These are phyloP conservation scores for Nemania abortiva DNA, from an alignment of 2,329 filamentous ascomycete genomes.

Conservation along the genomic window DNA sequence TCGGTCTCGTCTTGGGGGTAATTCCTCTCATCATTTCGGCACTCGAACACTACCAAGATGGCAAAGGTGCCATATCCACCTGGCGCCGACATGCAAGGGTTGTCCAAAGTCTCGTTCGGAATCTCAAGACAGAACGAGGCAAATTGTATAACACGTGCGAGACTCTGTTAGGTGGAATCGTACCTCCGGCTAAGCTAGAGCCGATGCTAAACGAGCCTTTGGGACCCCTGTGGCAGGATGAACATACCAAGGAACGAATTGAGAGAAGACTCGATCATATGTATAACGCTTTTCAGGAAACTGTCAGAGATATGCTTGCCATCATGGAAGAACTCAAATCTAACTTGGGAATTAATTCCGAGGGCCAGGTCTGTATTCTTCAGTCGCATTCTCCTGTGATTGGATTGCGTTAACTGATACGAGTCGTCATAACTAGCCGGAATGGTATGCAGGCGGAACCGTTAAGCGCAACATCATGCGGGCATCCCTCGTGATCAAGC, in stretches of 20 bases:
- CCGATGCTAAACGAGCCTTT: constrained; percentile 21
- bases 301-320: constrained; percentile 12
- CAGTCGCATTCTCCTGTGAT: not conserved
- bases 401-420: constrained; percentile 13
- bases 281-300: constrained; percentile 21
- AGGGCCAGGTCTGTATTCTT: constrained; percentile 7
- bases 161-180: constrained; percentile 20
- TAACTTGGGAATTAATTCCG: constrained; percentile 7
- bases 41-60: constrained; percentile 22
- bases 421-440: not conserved
- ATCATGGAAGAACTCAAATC: constrained; percentile 24
- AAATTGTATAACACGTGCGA: constrained; percentile 26
- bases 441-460: not conserved
- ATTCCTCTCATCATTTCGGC: constrained; percentile 25
- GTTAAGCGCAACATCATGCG: constrained; percentile 19
- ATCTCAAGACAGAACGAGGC: constrained; percentile 27
- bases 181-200: constrained; percentile 7
- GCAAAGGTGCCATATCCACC: constrained; percentile 7
- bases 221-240: constrained; percentile 16
- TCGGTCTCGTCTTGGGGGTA: constrained; percentile 13
- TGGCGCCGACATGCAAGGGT: constrained; percentile 21
- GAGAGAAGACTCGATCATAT: constrained; percentile 29
- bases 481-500: constrained; percentile 26
- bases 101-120: constrained; percentile 16
- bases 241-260: constrained; percentile 7